Percentiles rank a stretch among this genome's conserved stretches.
Evolutionary conservation across 129 eudicot genomes (phyloP).

Genomic region (Flaveria brownii): DNA sequence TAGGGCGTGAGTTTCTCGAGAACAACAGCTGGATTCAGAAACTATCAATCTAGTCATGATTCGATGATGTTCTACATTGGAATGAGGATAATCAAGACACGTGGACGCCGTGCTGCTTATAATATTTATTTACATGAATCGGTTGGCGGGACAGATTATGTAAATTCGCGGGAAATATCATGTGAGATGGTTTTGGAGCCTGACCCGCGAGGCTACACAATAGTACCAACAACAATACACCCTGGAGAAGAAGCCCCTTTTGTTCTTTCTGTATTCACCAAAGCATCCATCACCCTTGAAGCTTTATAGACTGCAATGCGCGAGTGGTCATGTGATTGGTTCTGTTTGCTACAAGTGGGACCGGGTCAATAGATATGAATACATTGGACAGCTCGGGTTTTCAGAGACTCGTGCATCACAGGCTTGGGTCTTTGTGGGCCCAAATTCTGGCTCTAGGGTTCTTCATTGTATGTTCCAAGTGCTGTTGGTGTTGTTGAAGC

Average conservation of each 20-base stretch:
- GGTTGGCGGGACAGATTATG: conserved; percentile 98
- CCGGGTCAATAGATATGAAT: conserved; percentile 7
- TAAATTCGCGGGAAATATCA: conserved; percentile 96
- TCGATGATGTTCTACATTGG: conserved; percentile 96
- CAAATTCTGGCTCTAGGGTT: not conserved
- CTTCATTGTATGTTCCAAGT: conserved; percentile 2
- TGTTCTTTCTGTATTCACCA: conserved; percentile 94
- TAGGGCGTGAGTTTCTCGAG: conserved; percentile 99
- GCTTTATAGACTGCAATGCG: conserved; percentile 46
- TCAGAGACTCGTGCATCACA: not conserved
- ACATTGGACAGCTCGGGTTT: conserved; percentile 7
- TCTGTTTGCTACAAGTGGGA: conserved; percentile 16
- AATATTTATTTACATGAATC: conserved; percentile 95
- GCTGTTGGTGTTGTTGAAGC: not conserved
- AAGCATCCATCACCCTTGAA: conserved; percentile 84
- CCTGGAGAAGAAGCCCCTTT: conserved; percentile 99
- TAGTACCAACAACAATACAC: conserved; percentile 94
- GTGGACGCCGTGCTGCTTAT: conserved; percentile 96
- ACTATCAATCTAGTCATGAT: conserved; percentile 95
- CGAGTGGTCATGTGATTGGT: conserved; percentile 29
- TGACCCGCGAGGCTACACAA: conserved; percentile 91
- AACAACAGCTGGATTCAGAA: conserved; percentile 90
- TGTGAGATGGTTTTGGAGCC: conserved; percentile 99
- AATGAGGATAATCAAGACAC: conserved; percentile 96
- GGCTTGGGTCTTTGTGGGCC: not conserved